These are phyloP conservation scores for Aspergillus persii DNA, from an alignment of 2,329 filamentous ascomycete genomes.

Conservation along the genomic window DNA sequence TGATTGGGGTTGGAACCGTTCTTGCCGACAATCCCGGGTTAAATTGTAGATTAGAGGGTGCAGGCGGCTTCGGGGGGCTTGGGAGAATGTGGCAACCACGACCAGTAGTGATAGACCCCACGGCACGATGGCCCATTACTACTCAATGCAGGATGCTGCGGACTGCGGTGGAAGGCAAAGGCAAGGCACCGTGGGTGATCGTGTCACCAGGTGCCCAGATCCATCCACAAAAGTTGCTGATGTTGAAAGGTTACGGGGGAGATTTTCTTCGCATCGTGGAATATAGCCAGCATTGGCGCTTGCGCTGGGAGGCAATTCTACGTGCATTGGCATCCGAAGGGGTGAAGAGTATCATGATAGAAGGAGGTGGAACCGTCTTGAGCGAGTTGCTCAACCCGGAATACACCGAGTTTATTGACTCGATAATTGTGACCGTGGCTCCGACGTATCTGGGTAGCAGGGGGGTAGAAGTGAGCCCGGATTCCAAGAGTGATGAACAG, in stretches of 20 bases:
- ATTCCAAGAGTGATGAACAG: conserved; percentile 51
- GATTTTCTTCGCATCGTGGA: conserved; percentile 44
- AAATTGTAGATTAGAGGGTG: conserved; percentile 71
- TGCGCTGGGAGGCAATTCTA: conserved; percentile 66
- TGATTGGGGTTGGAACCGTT: conserved; percentile 81
- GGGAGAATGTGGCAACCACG: conserved; percentile 64
- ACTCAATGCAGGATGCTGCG: conserved; percentile 63
- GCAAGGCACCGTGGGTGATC: conserved; percentile 72
- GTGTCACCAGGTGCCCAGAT: conserved; percentile 49
- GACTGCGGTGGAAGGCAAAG: conserved; percentile 62
- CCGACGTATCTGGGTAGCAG: conserved; percentile 85
- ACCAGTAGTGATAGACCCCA: conserved; percentile 79
- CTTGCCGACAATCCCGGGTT: conserved; percentile 80
- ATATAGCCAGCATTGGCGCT: conserved; percentile 43
- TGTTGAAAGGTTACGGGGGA: conserved; percentile 47
- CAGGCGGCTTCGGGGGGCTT: conserved; percentile 55
- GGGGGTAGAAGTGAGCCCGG: conserved; percentile 75
- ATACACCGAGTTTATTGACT: conserved; percentile 64
- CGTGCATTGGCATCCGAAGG: conserved; percentile 56
- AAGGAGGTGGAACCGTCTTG: conserved; percentile 80
- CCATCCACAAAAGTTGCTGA: conserved; percentile 45
- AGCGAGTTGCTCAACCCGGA: conserved; percentile 70
- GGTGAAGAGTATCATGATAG: conserved; percentile 81
- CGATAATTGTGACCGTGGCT: conserved; percentile 83
- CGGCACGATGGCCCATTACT: conserved; percentile 66